phyloP scores from a whole-genome alignment of 495 filamentous ascomycete genomes.

The Aspergillus hancockii region DNA sequence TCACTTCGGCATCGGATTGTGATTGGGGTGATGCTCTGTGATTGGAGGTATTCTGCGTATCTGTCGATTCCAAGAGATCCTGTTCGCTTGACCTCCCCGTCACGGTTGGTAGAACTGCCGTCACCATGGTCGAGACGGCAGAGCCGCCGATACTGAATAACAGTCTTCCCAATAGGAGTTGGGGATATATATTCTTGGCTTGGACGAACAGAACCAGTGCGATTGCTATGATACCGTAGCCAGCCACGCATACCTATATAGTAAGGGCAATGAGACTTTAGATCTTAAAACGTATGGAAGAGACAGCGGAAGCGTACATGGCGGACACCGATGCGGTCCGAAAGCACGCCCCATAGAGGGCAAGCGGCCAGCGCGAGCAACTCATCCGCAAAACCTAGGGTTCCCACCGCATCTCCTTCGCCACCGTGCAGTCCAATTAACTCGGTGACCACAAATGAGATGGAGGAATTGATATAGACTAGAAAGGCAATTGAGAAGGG shows the following conservation, averaged over 20 bases:
- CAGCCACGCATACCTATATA: slow-evolving; percentile 67
- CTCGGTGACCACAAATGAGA: slow-evolving; percentile 94
- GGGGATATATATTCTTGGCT: slow-evolving; percentile 83
- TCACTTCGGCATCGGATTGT: slow-evolving; percentile 12
- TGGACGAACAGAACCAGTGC: slow-evolving; percentile 81
- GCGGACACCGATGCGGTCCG: slow-evolving; percentile 84
- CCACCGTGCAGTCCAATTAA: slow-evolving; percentile 72
- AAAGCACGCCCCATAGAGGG: slow-evolving; percentile 88
- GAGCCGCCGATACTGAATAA: slow-evolving; percentile 89
- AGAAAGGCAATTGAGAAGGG: slow-evolving; percentile 96
- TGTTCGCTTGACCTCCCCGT: slow-evolving; percentile 47
- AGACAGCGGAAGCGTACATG: slow-evolving; percentile 40
- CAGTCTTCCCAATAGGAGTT: slow-evolving; percentile 81
- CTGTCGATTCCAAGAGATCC: slow-evolving; percentile 41
- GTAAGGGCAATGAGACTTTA: slow-evolving; percentile 8
- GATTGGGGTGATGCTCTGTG: slow-evolving; percentile 28
- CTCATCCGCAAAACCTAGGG: slow-evolving; percentile 94
- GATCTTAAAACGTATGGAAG: neutral
- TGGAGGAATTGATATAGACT: slow-evolving; percentile 91
- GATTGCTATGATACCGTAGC: slow-evolving; percentile 77
- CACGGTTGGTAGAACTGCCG: slow-evolving; percentile 86
- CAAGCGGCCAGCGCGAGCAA: slow-evolving; percentile 87
- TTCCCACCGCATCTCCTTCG: slow-evolving; percentile 89
- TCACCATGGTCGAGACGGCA: slow-evolving; percentile 96
- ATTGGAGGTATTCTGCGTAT: slow-evolving; percentile 66